Conservation (phyloP, 1,139 yeast genomes). For the Yamadazyma membranifaciens region DNA sequence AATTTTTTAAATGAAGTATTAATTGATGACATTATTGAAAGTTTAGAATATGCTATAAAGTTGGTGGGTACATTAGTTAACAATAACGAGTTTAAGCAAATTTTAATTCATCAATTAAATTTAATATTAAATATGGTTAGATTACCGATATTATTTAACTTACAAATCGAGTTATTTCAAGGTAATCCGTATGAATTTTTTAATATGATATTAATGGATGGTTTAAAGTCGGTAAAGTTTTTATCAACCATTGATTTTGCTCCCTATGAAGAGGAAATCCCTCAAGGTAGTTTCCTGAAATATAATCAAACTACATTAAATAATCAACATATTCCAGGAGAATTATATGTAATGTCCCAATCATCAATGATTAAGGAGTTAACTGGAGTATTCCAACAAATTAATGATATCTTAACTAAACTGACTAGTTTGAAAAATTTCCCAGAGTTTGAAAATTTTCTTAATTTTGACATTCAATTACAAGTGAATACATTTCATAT, state of each 20-base stretch:
- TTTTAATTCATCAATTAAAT: constrained; percentile 26
- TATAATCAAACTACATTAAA: constrained; percentile 55
- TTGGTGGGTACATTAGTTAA: constrained; percentile 17
- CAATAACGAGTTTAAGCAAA: constrained; percentile 10
- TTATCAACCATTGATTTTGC: constrained; percentile 8
- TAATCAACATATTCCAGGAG: constrained; percentile 59
- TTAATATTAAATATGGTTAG: constrained; percentile 26
- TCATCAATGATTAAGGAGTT: constrained; percentile 31
- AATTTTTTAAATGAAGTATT: constrained; percentile 30
- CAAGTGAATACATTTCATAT: constrained; percentile 40
- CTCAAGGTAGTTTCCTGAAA: constrained; percentile 37
- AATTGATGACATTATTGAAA: constrained; percentile 22
- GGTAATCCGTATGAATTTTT: constrained; percentile 9
- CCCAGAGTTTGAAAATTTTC: constrained; percentile 35
- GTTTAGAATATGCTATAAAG: constrained; percentile 20
- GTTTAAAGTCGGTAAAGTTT: constrained; percentile 14
- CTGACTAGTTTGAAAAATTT: constrained; percentile 23
- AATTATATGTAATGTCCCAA: constrained; percentile 26
- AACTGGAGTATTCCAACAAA: constrained; percentile 32
- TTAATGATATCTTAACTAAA: constrained; percentile 21
- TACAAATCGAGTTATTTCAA: constrained; percentile 22
- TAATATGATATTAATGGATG: constrained; percentile 18
- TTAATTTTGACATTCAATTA: constrained; percentile 31
- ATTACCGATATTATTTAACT: constrained; percentile 25
- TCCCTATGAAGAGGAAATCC: constrained; percentile 15